Evolutionary conservation across 176 grass and related monocot species (phyloP).

Genomic region (Leersia perrieri): DNA sequence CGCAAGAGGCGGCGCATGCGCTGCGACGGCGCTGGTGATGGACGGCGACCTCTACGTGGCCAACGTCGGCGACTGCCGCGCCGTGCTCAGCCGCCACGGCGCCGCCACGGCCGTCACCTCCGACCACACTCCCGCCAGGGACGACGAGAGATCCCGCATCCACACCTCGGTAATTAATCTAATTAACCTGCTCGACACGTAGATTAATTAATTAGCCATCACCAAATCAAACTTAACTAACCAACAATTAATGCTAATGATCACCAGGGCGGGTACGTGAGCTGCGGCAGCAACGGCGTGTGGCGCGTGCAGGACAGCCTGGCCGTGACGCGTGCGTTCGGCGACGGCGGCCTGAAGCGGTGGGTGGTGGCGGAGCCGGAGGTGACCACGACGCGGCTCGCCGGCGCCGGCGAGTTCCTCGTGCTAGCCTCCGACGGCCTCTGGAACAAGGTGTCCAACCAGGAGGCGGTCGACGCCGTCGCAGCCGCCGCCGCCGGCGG

Average conservation of each 20-base stretch:
- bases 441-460: slow-evolving; percentile 82
- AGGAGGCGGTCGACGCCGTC: slow-evolving; percentile 75
- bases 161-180: slow-evolving; percentile 68
- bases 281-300: slow-evolving; percentile 49
- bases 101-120: slow-evolving; percentile 44
- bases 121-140: slow-evolving; percentile 57
- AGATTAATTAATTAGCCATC: not conserved
- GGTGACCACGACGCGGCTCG: slow-evolving; percentile 8
- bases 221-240: too few relatives aligned
- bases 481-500: not conserved
- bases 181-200: too few relatives aligned
- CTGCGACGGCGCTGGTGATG: slow-evolving; percentile 58
- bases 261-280: slow-evolving; percentile 63
- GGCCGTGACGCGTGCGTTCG: slow-evolving; percentile 65
- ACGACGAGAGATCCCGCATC: slow-evolving; percentile 59
- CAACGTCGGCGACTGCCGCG: slow-evolving; percentile 77
- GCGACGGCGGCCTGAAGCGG: slow-evolving; percentile 43
- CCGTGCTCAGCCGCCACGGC: slow-evolving; percentile 46
- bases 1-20: slow-evolving; percentile 63
- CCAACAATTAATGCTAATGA: not conserved
- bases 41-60: slow-evolving; percentile 62
- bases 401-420: slow-evolving; percentile 54
- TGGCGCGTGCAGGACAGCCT: slow-evolving; percentile 82
- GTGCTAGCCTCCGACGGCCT: slow-evolving; percentile 88
- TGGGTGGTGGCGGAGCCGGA: slow-evolving; percentile 62